A percentile compares a stretch with the other conserved stretches of the same genome.
Evolutionary conservation across 306 rosid species (phyloP).

Genomic region (Aeschynomene evenia): DNA sequence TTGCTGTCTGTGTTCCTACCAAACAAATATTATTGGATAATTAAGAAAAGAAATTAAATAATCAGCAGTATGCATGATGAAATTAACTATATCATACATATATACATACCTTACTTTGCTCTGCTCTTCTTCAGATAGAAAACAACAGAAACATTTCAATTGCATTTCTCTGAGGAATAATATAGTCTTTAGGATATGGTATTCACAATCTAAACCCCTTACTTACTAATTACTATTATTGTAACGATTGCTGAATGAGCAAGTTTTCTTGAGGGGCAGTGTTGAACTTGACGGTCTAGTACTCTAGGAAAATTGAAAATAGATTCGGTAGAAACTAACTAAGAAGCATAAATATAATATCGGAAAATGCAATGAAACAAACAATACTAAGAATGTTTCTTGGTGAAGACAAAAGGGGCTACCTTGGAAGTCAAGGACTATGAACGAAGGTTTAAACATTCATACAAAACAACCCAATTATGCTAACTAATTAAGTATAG

Average conservation of each 20-base stretch:
- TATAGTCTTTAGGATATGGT: constrained; percentile 6
- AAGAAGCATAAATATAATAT: constrained; percentile 19
- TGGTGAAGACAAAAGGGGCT: constrained; percentile 59
- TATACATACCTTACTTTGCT: constrained; percentile 37
- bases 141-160: constrained; percentile 54
- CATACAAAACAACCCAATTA: constrained; percentile 13
- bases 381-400: constrained; percentile 34
- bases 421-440: constrained; percentile 68
- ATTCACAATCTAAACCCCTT: constrained; percentile 14
- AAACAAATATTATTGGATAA: too few species aligned
- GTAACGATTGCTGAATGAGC: constrained; percentile 16
- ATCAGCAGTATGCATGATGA: too few species aligned
- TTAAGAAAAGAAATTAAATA: too few species aligned
- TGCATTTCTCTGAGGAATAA: constrained; percentile 40
- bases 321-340: constrained; percentile 34
- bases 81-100: background rate
- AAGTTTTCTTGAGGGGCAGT: background rate
- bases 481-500: constrained; percentile 34
- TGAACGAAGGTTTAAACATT: constrained; percentile 15
- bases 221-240: too few species aligned
- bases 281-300: too few species aligned
- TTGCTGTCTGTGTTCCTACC: constrained; percentile 35
- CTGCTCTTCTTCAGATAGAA: constrained; percentile 37
- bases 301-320: constrained; percentile 24
- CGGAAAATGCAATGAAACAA: constrained; percentile 50